Evolutionary conservation across 768 basidiomycete species (phyloP).

Genomic region (Hygrocybe coccinea): DNA sequence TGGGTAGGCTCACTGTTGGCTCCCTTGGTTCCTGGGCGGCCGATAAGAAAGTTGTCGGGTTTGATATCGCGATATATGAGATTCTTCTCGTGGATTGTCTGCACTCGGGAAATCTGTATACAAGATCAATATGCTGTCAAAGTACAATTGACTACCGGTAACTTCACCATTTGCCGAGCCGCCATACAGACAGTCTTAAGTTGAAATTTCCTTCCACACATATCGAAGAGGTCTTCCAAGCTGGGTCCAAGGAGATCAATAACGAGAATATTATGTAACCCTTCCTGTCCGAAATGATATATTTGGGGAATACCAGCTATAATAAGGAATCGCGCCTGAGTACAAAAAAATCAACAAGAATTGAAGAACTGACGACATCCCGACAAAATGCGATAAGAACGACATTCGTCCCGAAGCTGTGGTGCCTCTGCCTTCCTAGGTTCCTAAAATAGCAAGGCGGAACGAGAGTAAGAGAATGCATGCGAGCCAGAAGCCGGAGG

Average conservation of each 20-base stretch:
- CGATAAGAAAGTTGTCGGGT: conserved; percentile 98
- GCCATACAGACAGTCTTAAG: conserved; percentile 99
- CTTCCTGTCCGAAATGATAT: conserved; percentile 99
- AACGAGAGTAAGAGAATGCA: conserved; percentile 4
- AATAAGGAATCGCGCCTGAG: conserved; percentile 19
- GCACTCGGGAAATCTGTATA: conserved; percentile 81
- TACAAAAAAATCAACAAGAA: conserved; percentile 9
- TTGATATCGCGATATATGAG: conserved; percentile 99
- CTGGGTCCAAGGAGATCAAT: conserved; percentile 97
- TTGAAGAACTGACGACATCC: conserved; percentile 70
- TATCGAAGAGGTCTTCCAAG: conserved; percentile 96
- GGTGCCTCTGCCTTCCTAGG: conserved; percentile 94
- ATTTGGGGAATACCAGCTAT: conserved; percentile 96
- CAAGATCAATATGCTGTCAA: conserved; percentile 7
- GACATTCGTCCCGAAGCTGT: conserved; percentile 96
- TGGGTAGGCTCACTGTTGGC: conserved; percentile 58
- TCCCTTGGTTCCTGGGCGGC: conserved; percentile 86
- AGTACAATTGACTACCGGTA: conserved; percentile 4
- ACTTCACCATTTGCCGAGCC: conserved; percentile 87
- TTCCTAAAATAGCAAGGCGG: conserved; percentile 48
- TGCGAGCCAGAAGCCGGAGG: conserved; percentile 11
- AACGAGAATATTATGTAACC: conserved; percentile 95
- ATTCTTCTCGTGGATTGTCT: conserved; percentile 99
- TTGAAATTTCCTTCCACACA: conserved; percentile 96
- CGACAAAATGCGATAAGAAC: conserved; percentile 87